Evolutionary conservation across 2,329 filamentous ascomycete genomes (phyloP).

Genomic region (Nannizziopsis arthrosporioides): DNA sequence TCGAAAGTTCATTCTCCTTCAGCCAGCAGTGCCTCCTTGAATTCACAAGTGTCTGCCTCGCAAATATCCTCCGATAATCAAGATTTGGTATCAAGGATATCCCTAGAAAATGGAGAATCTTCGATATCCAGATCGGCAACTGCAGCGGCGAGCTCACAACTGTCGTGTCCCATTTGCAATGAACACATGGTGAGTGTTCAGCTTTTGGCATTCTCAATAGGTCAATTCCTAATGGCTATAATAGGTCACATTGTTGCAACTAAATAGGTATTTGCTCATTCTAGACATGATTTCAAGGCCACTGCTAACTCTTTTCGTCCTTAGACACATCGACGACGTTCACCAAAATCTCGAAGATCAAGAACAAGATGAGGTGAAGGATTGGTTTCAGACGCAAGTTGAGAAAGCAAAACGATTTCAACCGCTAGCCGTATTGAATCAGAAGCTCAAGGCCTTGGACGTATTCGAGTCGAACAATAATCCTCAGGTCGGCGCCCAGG

Average conservation of each 20-base stretch:
- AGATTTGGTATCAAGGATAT: conserved; percentile 72
- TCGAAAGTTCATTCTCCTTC: conserved; percentile 46
- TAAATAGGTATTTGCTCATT: conserved; percentile 54
- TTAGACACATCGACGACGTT: conserved; percentile 68
- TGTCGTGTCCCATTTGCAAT: conserved; percentile 94
- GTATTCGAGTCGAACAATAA: conserved; percentile 88
- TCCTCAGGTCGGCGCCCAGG: conserved; percentile 30
- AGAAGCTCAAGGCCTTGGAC: conserved; percentile 83
- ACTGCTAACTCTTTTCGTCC: conserved; percentile 9
- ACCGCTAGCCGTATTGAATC: conserved; percentile 78
- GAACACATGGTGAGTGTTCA: conserved; percentile 73
- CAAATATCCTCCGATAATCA: conserved; percentile 60
- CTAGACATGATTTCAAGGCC: not conserved
- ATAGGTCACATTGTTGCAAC: conserved; percentile 78
- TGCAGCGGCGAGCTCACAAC: conserved; percentile 49
- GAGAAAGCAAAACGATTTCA: conserved; percentile 88
- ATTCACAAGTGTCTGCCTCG: conserved; percentile 61
- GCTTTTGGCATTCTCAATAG: conserved; percentile 1
- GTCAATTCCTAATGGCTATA: not conserved
- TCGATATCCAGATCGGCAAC: conserved; percentile 38
- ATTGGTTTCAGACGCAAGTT: conserved; percentile 93
- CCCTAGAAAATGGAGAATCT: conserved; percentile 48
- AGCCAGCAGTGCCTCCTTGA: conserved; percentile 64
- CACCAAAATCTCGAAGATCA: conserved; percentile 82
- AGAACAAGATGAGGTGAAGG: conserved; percentile 88